These are phyloP conservation scores for Sporothrix protearum DNA, from an alignment of 2,329 filamentous ascomycete species.

Conservation along the genomic window DNA sequence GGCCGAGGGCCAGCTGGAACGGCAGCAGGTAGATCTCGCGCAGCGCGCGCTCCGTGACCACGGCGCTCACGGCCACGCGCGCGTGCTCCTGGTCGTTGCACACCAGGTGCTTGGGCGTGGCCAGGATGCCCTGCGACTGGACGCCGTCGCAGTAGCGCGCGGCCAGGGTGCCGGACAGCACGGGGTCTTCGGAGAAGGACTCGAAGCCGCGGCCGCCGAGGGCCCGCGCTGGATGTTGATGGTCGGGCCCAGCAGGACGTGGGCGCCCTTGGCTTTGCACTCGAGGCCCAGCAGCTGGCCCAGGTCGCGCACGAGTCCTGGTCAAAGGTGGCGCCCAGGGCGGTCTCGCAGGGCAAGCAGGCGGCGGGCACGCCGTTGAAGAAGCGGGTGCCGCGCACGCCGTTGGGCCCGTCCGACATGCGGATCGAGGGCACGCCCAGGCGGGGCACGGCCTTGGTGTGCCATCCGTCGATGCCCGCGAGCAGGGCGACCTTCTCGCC, in stretches of 20 bases:
- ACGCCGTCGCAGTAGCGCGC: slow-evolving; percentile 38
- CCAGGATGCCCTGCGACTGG: slow-evolving; percentile 36
- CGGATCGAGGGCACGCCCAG: slow-evolving; percentile 35
- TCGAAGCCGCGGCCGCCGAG: slow-evolving; percentile 42
- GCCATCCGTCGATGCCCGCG: slow-evolving; percentile 36
- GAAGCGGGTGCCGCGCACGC: slow-evolving; percentile 35
- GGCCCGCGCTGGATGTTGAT: slow-evolving; percentile 42
- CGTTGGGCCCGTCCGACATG: slow-evolving; percentile 37
- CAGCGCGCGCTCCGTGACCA: slow-evolving; percentile 40
- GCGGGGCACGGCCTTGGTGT: slow-evolving; percentile 33
- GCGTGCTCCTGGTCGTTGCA: slow-evolving; percentile 42
- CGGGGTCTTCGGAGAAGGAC: slow-evolving; percentile 40
- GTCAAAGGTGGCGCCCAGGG: slow-evolving; percentile 63
- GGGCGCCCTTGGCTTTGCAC: slow-evolving; percentile 63
- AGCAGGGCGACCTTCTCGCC: slow-evolving; percentile 23
- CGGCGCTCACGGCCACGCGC: slow-evolving; percentile 37
- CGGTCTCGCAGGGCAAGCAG: slow-evolving; percentile 44
- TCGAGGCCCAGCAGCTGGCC: slow-evolving; percentile 65
- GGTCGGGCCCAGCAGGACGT: slow-evolving; percentile 63
- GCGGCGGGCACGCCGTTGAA: slow-evolving; percentile 43
- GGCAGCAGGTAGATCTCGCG: slow-evolving; percentile 42
- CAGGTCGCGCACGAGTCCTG: slow-evolving; percentile 57
- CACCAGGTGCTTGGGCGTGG: slow-evolving; percentile 43
- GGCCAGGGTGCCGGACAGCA: slow-evolving; percentile 38
- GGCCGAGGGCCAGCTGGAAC: slow-evolving; percentile 39